A percentile compares a stretch with the other conserved stretches of the same genome.
phyloP scores from a whole-genome alignment of 176 grass and related monocot species.

The Pharus latifolius region DNA sequence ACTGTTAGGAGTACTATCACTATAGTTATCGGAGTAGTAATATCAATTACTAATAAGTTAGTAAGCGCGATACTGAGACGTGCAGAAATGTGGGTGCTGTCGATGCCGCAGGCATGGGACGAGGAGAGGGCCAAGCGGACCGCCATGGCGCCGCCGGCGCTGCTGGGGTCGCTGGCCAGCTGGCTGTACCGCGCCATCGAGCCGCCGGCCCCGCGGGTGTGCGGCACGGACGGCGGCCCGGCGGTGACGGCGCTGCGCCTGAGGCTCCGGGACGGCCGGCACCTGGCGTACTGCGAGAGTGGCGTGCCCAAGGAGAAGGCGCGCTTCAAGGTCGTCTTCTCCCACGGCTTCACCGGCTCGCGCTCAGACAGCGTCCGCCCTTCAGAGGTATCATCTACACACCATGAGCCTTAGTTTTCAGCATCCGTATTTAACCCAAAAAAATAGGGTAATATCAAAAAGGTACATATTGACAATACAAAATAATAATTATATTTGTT shows the following conservation, averaged over 20 bases:
- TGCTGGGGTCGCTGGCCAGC: slow-evolving; percentile 37
- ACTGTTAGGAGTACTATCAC: too few relatives aligned
- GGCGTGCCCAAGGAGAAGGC: slow-evolving; percentile 60
- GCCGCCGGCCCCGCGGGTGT: slow-evolving; percentile 40
- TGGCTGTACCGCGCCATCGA: slow-evolving; percentile 36
- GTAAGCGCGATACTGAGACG: too few relatives aligned
- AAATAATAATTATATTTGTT: too few relatives aligned
- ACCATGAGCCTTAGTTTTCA: too few relatives aligned
- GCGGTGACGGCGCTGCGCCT: slow-evolving; percentile 54
- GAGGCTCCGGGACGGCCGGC: slow-evolving; percentile 49
- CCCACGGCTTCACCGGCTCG: slow-evolving; percentile 65
- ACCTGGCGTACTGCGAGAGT: slow-evolving; percentile 76
- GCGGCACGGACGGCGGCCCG: slow-evolving; percentile 51
- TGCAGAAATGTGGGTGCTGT: slow-evolving; percentile 2
- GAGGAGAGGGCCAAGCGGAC: slow-evolving; percentile 4
- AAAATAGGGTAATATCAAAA: too few relatives aligned
- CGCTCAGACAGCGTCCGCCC: slow-evolving; percentile 48
- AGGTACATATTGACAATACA: too few relatives aligned
- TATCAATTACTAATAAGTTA: too few relatives aligned
- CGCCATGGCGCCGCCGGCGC: slow-evolving; percentile 24
- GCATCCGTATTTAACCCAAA: too few relatives aligned
- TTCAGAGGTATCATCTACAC: slow-evolving; percentile 38
- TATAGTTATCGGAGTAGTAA: too few relatives aligned
- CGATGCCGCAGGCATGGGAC: slow-evolving; percentile 44
- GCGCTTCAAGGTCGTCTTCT: slow-evolving; percentile 60